phyloP scores from a whole-genome alignment of 768 basidiomycete species.

The Daedaleopsis nitida region DNA sequence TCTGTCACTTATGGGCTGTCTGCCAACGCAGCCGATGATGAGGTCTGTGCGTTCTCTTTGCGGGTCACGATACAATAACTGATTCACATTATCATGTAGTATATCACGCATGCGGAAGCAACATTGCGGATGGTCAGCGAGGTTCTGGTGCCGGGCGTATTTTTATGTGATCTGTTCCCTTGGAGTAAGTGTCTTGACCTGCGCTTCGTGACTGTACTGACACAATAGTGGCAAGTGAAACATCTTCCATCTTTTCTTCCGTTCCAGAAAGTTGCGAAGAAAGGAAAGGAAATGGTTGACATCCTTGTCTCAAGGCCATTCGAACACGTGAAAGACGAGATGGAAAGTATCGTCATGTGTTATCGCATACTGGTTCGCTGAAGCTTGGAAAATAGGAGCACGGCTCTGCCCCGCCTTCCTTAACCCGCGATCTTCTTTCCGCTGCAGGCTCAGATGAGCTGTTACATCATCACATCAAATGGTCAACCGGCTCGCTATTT shows the following conservation, averaged over 20 bases:
- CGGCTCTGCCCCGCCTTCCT: constrained; percentile 20
- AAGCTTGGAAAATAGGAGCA: not conserved
- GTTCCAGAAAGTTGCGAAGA: constrained; percentile 24
- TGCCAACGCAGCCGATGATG: constrained; percentile 4
- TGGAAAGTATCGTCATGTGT: constrained; percentile 15
- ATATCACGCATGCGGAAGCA: constrained; percentile 41
- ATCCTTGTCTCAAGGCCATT: constrained; percentile 19
- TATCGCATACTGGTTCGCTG: too few relatives aligned
- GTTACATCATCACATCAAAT: constrained; percentile 7
- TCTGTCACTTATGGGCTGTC: constrained; percentile 11
- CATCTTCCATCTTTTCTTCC: constrained; percentile 29
- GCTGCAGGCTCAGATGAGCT: not conserved
- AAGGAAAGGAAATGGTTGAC: constrained; percentile 15
- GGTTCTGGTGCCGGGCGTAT: constrained; percentile 41
- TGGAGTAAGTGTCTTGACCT: constrained; percentile 2
- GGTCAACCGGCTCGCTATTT: constrained; percentile 6
- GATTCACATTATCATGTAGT: constrained; percentile 22
- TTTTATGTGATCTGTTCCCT: constrained; percentile 35
- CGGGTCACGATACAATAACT: not conserved
- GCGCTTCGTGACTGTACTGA: too few relatives aligned
- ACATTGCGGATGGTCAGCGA: constrained; percentile 34
- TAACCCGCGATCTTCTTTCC: constrained; percentile 16
- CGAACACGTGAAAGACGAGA: constrained; percentile 22
- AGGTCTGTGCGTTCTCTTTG: not conserved
- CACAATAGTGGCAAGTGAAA: constrained; percentile 12